Conservation (phyloP, 495 filamentous ascomycete species). For the Niebla homalea region DNA sequence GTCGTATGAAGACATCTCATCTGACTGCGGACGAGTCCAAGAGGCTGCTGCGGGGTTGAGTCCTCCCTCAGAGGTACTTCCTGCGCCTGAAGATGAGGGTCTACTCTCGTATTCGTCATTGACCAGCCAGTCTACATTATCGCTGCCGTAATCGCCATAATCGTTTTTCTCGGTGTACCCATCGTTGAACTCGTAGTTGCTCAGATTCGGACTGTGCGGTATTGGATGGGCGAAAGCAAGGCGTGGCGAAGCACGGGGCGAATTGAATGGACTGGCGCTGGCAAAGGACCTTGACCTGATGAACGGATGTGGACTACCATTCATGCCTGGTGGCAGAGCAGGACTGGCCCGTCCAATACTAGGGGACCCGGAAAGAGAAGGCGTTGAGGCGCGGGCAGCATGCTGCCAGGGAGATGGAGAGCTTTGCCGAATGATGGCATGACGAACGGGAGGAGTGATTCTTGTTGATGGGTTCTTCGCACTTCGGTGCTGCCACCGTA, state of each 20-base stretch:
- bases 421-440: constrained; percentile 75
- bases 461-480: constrained; percentile 57
- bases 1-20: constrained; percentile 95
- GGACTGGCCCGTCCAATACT: constrained; percentile 67
- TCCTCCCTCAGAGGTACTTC: constrained; percentile 39
- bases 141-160: constrained; percentile 83
- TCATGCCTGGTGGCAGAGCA: constrained; percentile 66
- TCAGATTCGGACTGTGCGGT: constrained; percentile 85
- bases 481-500: constrained; percentile 82
- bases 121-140: constrained; percentile 87
- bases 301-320: constrained; percentile 53
- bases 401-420: constrained; percentile 87
- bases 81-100: constrained; percentile 55
- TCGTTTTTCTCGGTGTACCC: constrained; percentile 64
- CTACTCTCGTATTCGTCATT: constrained; percentile 75
- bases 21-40: constrained; percentile 61
- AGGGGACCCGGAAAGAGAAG: constrained; percentile 63
- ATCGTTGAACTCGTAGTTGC: constrained; percentile 83
- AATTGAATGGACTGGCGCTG: constrained; percentile 76
- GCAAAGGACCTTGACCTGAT: constrained; percentile 60
- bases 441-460: constrained; percentile 70
- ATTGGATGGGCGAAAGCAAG: constrained; percentile 90
- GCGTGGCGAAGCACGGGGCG: constrained; percentile 84
- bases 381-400: constrained; percentile 53
- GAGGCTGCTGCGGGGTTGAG: constrained; percentile 66